Conservation (phyloP, 2,329 filamentous ascomycete genomes). For the Cordyceps cateniannulata region DNA sequence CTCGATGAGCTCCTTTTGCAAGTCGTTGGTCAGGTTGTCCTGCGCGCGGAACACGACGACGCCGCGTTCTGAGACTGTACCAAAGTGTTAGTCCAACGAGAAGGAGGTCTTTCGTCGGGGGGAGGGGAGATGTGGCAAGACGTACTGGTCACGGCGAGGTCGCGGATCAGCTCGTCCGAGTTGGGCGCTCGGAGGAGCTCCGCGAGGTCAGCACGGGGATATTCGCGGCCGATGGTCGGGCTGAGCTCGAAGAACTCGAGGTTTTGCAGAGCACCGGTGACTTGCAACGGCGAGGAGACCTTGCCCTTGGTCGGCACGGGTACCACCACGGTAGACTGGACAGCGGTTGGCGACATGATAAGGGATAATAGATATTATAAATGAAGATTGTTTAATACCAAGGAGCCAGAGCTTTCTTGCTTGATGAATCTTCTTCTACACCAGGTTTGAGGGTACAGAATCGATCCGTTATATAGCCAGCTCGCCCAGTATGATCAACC, state of each 20-base stretch:
- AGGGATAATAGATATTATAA: too few species aligned
- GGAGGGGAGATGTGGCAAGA: neutral
- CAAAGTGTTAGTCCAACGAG: neutral
- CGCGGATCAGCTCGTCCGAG: slow-evolving; percentile 55
- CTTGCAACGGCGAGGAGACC: slow-evolving; percentile 34
- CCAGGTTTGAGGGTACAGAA: neutral
- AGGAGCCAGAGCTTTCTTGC: too few species aligned
- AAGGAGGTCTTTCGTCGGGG: neutral
- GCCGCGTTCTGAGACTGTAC: slow-evolving; percentile 57
- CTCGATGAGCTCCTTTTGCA: slow-evolving; percentile 60
- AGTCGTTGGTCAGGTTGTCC: slow-evolving; percentile 51
- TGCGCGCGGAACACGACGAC: slow-evolving; percentile 67
- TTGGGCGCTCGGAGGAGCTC: slow-evolving; percentile 57
- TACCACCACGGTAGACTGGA: neutral
- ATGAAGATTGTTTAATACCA: neutral
- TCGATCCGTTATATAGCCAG: neutral
- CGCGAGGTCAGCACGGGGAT: slow-evolving; percentile 48
- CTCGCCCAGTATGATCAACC: neutral
- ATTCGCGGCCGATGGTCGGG: slow-evolving; percentile 57
- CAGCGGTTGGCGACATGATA: slow-evolving; percentile 7
- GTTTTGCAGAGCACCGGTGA: slow-evolving; percentile 43
- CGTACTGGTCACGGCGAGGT: slow-evolving; percentile 61
- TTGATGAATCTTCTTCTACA: neutral
- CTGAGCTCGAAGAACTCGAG: slow-evolving; percentile 54
- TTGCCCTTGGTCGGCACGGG: slow-evolving; percentile 8